These are phyloP conservation scores for Alliaria petiolata DNA, from an alignment of 345 rosid species.

Conservation along the genomic window DNA sequence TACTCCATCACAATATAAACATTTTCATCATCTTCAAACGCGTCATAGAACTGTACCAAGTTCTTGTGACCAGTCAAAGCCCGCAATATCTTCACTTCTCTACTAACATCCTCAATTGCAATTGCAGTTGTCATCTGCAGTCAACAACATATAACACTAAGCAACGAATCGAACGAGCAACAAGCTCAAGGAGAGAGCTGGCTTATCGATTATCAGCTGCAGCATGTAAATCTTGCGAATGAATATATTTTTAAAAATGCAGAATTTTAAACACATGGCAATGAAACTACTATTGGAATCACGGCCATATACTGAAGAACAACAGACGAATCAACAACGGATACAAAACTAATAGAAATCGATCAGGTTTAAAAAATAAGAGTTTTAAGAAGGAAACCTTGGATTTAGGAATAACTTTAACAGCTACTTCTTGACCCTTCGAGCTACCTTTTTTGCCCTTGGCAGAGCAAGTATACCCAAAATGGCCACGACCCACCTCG, in stretches of 20 bases:
- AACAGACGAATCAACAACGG: too few species aligned
- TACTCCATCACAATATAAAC: constrained; percentile 91
- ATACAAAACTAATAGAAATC: not conserved
- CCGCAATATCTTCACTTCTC: constrained; percentile 78
- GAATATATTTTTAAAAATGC: too few species aligned
- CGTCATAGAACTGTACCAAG: constrained; percentile 68
- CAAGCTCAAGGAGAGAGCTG: too few species aligned
- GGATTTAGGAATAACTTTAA: constrained; percentile 87
- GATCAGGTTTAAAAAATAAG: not conserved
- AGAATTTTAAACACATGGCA: too few species aligned
- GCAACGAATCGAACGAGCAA: too few species aligned
- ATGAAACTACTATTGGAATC: too few species aligned
- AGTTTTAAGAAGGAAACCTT: constrained; percentile 44
- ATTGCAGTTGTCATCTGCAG: constrained; percentile 88
- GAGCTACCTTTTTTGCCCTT: constrained; percentile 73
- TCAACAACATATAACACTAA: constrained; percentile 2
- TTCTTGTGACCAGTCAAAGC: constrained; percentile 82
- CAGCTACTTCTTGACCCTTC: constrained; percentile 86
- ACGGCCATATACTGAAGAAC: too few species aligned
- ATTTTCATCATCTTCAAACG: constrained; percentile 79
- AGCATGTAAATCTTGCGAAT: too few species aligned
- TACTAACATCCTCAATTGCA: constrained; percentile 86
- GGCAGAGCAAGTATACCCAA: constrained; percentile 91
- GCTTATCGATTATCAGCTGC: too few species aligned
- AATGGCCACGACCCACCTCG: constrained; percentile 94